A percentile compares a stretch with the other conserved stretches of the same genome.
These are phyloP conservation scores for Backusella australiensis DNA, from an alignment of 192 early-diverging fungal species.

Conservation along the genomic window DNA sequence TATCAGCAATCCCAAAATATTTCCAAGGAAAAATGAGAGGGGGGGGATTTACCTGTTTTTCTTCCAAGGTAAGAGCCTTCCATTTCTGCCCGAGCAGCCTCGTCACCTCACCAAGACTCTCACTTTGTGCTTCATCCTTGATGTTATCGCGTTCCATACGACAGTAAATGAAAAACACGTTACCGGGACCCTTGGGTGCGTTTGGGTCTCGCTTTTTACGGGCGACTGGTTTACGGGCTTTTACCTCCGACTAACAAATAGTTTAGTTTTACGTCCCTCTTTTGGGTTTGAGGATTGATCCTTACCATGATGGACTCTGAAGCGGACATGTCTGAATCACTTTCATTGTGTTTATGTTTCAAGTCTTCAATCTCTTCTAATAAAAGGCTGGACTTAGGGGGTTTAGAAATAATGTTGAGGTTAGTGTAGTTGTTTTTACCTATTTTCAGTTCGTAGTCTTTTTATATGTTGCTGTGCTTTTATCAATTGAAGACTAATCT, in stretches of 20 bases:
- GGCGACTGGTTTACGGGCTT: neutral
- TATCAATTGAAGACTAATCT: constrained; percentile 37
- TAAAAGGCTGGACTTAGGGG: neutral
- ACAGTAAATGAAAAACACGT: constrained; percentile 43
- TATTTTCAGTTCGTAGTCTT: constrained; percentile 43
- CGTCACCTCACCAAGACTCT: constrained; percentile 33
- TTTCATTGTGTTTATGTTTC: neutral
- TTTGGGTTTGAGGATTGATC: too few species aligned
- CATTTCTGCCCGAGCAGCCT: constrained; percentile 40
- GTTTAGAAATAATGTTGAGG: neutral
- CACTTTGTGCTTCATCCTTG: constrained; percentile 25
- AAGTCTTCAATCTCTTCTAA: constrained; percentile 8
- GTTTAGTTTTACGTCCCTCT: too few species aligned
- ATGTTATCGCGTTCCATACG: constrained; percentile 39
- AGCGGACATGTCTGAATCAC: constrained; percentile 10
- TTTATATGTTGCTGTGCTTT: constrained; percentile 44
- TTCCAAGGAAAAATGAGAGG: too few species aligned
- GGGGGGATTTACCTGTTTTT: constrained; percentile 23
- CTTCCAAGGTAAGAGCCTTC: constrained; percentile 35
- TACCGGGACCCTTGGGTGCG: constrained; percentile 43
- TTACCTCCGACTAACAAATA: constrained; percentile 1
- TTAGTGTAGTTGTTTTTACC: constrained; percentile 19
- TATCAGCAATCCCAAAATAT: too few species aligned
- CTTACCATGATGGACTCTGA: neutral
- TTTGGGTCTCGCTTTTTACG: constrained; percentile 41